Base-by-base conservation (phyloP, 257 asterid species). In the Anisodus acutangulus region DNA sequence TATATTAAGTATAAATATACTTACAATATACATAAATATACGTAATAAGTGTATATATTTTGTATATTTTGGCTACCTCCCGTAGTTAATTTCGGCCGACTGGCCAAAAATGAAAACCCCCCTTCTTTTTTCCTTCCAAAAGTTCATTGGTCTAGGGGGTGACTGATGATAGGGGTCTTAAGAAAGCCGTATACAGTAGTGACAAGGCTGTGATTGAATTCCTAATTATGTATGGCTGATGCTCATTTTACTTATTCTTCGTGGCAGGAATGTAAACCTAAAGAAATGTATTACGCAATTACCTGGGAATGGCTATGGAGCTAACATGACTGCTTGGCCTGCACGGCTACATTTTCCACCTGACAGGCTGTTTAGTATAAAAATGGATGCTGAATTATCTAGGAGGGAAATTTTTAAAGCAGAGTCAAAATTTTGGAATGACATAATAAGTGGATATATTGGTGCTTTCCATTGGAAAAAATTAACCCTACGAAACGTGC, bases 341-440 rank as follows among this genome's bases (percentile, higher is more conserved):
- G 91, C 90, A 68, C 93, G 97, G 37, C 90, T 93, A 51, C 94
- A 90, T 62, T 86, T 84, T 81, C 94, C 97, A 35, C 93, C 92
- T 2, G 89, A 86, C 72, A 84, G 97, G 85, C 94, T 93, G 81
- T 87, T 88, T 78, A 89, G 88, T 86, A 91, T 91, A 82, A 81
- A 85, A 83, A 93, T 93, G 94, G 97, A 93, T 84, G 95, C 97
- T 62, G 55, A 81, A 41, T 88, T 82, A 31, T 89, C 95, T 3
- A 88, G 95, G 88, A 90, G 85, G 82, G 95, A 93, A n/a, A 85
- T 93, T 12, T 91, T 90, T 86, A 90, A 67, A 89, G 97, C 95
- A 12, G 94, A 91, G 79, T 88, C 95, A 3, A 90, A 62, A 17
- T 91, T 89, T 84, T 83, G 82, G 90, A 82, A 90, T 13, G 94